These are phyloP conservation scores for Tuber aestivum DNA, from an alignment of 495 filamentous ascomycete genomes.

Conservation along the genomic window DNA sequence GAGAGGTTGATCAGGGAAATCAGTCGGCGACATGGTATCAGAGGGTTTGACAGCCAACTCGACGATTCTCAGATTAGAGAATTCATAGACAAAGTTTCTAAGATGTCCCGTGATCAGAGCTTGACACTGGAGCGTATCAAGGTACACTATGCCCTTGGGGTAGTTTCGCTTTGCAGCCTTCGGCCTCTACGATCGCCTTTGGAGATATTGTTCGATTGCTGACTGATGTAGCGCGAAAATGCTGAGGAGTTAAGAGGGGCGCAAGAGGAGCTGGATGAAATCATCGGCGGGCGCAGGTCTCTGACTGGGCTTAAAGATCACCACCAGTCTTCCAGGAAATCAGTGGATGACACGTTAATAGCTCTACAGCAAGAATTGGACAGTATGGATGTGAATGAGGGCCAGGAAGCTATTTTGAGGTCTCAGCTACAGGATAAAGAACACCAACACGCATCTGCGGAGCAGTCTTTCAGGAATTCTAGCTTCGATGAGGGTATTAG, in stretches of 20 bases:
- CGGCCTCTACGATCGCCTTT: background rate
- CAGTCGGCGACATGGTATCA: conserved; percentile 71
- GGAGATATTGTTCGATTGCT: conserved; percentile 2
- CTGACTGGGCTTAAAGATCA: conserved; percentile 64
- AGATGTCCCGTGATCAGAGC: conserved; percentile 68
- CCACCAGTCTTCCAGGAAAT: conserved; percentile 60
- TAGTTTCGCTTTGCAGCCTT: conserved; percentile 8
- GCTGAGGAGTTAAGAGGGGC: conserved; percentile 63
- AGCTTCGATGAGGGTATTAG: conserved; percentile 65
- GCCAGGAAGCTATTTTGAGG: conserved; percentile 66
- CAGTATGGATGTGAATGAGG: conserved; percentile 73
- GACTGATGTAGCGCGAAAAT: conserved; percentile 54
- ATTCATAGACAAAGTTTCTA: conserved; percentile 73
- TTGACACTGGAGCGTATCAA: conserved; percentile 61
- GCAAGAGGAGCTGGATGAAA: conserved; percentile 59
- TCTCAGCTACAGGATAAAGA: conserved; percentile 65
- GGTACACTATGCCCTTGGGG: conserved; percentile 10
- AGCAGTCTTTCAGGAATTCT: conserved; percentile 54
- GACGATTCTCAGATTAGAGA: conserved; percentile 64
- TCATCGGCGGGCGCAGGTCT: conserved; percentile 61
- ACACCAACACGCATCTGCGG: conserved; percentile 56
- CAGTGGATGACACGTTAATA: conserved; percentile 61
- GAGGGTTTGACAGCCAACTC: conserved; percentile 73
- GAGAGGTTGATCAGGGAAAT: conserved; percentile 69
- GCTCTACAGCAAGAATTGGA: conserved; percentile 60